Evolutionary conservation across 805 yeast species (phyloP), one percentile per base, ranked within the genome.

Genomic region (Spathaspora boniae): DNA sequence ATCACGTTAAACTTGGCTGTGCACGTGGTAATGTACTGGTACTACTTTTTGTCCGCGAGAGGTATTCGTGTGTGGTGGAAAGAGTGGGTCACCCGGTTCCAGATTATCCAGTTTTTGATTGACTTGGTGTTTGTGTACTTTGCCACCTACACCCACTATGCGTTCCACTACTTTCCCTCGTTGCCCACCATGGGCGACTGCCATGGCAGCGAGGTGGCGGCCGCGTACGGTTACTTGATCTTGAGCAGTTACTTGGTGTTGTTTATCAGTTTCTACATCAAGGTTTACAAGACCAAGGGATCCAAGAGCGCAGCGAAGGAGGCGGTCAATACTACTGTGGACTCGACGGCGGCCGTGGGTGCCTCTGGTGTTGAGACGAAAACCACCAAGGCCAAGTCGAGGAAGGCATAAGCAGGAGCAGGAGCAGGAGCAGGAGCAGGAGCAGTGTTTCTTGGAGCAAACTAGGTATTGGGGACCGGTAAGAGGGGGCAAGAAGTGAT

Each of bases 51-150:
- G 52, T 75, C 93, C 34, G 86, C 97, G 15, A 76, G 95, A 58
- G 96, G 96, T 40, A 86, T 89, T 56, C 82, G 86, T 54, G 96
- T 91, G 36, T 89, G 97, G 97, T 91, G 98, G 98, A 91, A 93
- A 70, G 94, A 89, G 70, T 91, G 96, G 96, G 96, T 91, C 48
- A 91, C 98, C 38, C 76, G 95, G 47, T 81, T 86, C 72, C 98
- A 91, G 72, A 91, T 91, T 66, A 70, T 86, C 53, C 98, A 91
- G 70, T 91, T 91, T 58, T 67, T 91, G 48, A 72, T 91, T 55
- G 98, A 91, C 63, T 76, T 91, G 56, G 78, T 73, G 28, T 89
- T 91, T 59, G 94, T 93, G 46, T 93, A 88, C 72, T 88, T 86
- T 62, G 96, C 96, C 34, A 83, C 95, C 37, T 91, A 86, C 68